A percentile compares a stretch with the other conserved stretches of the same genome.
phyloP scores from a whole-genome alignment of 1,139 yeast species.

The Kurtzmaniella quercitrusa region DNA sequence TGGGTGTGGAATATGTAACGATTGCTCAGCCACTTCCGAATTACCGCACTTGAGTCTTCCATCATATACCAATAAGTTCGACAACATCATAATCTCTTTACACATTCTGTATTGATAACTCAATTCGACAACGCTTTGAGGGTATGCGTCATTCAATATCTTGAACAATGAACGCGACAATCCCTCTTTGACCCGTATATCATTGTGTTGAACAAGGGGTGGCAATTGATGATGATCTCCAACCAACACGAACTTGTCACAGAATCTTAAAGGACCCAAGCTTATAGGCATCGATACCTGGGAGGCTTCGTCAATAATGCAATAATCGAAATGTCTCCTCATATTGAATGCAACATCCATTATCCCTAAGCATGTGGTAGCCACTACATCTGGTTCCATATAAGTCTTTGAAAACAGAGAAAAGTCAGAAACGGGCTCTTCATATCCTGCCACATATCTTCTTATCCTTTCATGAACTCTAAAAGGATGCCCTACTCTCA shows the following conservation, averaged over 20 bases:
- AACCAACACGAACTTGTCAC: conserved; percentile 78
- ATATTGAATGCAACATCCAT: conserved; percentile 55
- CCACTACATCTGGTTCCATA: conserved; percentile 68
- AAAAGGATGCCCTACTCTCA: conserved; percentile 54
- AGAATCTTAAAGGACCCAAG: conserved; percentile 77
- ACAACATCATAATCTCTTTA: conserved; percentile 75
- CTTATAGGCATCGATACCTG: conserved; percentile 90
- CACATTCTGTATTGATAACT: conserved; percentile 92
- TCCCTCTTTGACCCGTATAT: conserved; percentile 53
- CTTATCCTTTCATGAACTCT: conserved; percentile 63
- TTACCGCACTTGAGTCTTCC: conserved; percentile 77
- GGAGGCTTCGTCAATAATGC: conserved; percentile 95
- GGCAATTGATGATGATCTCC: conserved; percentile 95
- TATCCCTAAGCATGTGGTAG: conserved; percentile 82
- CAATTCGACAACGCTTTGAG: conserved; percentile 67
- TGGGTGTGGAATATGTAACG: conserved; percentile 43
- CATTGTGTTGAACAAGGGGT: conserved; percentile 68
- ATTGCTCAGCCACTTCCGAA: conserved; percentile 54
- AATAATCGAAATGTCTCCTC: conserved; percentile 73
- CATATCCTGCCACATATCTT: conserved; percentile 46
- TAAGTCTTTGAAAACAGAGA: conserved; percentile 44
- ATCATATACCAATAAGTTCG: conserved; percentile 74
- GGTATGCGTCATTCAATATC: conserved; percentile 64
- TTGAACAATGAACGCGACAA: conserved; percentile 77
- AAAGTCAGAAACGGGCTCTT: conserved; percentile 34